A percentile compares a stretch with the other conserved stretches of the same genome.
phyloP scores from a whole-genome alignment of 176 grass and related monocot species.

The Carex scoparia region DNA sequence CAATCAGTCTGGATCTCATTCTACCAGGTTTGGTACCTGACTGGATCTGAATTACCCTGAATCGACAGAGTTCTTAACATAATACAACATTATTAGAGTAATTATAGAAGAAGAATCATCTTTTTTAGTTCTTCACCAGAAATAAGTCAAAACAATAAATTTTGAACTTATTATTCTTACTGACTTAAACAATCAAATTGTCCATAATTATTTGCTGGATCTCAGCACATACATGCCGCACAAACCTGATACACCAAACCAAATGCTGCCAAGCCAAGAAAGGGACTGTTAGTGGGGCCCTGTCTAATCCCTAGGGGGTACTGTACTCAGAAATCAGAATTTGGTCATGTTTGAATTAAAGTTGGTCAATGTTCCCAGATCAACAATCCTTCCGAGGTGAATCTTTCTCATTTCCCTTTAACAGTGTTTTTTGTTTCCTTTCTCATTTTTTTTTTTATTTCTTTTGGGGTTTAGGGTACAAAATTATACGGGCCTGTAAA shows the following conservation, averaged over 20 bases:
- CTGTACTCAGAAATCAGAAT: neutral
- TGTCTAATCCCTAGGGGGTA: conserved; percentile 13
- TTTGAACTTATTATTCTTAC: too few species aligned
- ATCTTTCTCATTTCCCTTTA: conserved; percentile 16
- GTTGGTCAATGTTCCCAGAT: conserved; percentile 16
- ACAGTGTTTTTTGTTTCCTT: neutral
- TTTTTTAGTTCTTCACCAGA: too few species aligned
- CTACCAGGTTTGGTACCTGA: too few species aligned
- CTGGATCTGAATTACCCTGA: too few species aligned
- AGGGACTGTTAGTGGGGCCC: conserved; percentile 8
- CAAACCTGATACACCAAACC: neutral
- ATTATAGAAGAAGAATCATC: too few species aligned
- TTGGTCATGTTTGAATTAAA: conserved; percentile 27
- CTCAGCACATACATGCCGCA: neutral
- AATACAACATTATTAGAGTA: too few species aligned
- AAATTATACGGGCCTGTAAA: neutral
- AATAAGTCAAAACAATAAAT: too few species aligned
- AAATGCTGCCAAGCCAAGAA: neutral
- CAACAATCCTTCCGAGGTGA: conserved; percentile 21
- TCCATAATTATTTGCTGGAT: neutral
- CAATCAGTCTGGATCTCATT: too few species aligned
- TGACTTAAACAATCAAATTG: too few species aligned
- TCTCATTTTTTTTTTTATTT: neutral
- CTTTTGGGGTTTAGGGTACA: neutral
- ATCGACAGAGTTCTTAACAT: too few species aligned